Base-by-base conservation (phyloP, 257 asterid genomes). In the Ocimum tenuiflorum region DNA sequence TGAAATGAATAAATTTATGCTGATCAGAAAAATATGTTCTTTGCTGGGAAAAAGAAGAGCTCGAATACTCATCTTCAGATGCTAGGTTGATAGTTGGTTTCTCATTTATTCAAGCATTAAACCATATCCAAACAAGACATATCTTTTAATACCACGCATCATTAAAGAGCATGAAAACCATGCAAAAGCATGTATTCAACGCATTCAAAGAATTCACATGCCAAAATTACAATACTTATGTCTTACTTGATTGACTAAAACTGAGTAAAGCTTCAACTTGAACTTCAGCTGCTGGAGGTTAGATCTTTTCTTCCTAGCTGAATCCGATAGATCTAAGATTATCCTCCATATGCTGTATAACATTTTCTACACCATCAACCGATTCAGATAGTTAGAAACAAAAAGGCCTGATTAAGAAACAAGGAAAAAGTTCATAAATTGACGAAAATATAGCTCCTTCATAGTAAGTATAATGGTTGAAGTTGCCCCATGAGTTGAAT, bases 221-320 rank as follows among this genome's bases (percentile, higher is more conserved):
- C 20, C 41, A 18, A n/a, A 24, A 36, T 63, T n/a, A 56, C 15
- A 33, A 6, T 35, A 66, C 14, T 42, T 29, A 31, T 23, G 50
- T 58, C 75, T 60, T 78, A 88, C 98, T 82, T 88, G 91, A 67
- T 83, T 73, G 67, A 72, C 75, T 74, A 91, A 67, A 72, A 87
- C 71, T 1, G 86, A 61, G 75, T 69, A 77, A 54, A 91, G 78
- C 77, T 79, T 87, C 82, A 80, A 73, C 83, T 76, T 78, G 69
- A 83, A 76, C 74, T 66, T 81, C 76, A 83, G 72, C 78, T 76
- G 87, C 73, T 79, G 88, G 73, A 88, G 88, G 43, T 73, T 77
- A 57, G 76, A 78, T 77, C 89, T 83, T 70, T 77, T 86, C 77
- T 76, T 69, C 43, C 66, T 76, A 54, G 83, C 81, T n/a, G 80